A percentile compares a stretch with the other conserved stretches of the same genome.
These are phyloP conservation scores for Cynanchum wilfordii DNA, from an alignment of 257 asterid genomes.

Conservation along the genomic window DNA sequence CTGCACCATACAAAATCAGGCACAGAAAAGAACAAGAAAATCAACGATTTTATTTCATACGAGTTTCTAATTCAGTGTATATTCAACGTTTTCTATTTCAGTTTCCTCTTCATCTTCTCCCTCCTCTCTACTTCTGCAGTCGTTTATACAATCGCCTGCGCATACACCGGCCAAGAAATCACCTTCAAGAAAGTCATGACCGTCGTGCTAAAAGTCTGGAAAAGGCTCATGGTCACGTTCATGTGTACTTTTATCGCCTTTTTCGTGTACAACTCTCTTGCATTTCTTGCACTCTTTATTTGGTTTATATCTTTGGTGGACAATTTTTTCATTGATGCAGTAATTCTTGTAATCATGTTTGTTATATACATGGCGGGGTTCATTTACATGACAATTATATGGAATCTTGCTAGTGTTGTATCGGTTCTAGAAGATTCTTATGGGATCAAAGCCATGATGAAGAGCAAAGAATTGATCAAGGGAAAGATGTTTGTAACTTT, in stretches of 20 bases:
- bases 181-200: constrained; percentile 42
- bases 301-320: constrained; percentile 3
- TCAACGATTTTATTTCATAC: constrained; percentile 30
- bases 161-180: constrained; percentile 39
- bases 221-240: constrained; percentile 49
- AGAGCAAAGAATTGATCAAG: constrained; percentile 43
- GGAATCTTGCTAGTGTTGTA: constrained; percentile 65
- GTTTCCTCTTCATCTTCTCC: constrained; percentile 40
- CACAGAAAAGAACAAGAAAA: constrained; percentile 15
- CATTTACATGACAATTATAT: constrained; percentile 40
- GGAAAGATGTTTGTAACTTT: constrained; percentile 42
- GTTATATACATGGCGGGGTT: constrained; percentile 30
- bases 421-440: constrained; percentile 52
- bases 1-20: constrained; percentile 14
- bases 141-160: constrained; percentile 51
- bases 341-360: constrained; percentile 15
- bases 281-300: constrained; percentile 6
- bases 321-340: not conserved
- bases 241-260: constrained; percentile 32
- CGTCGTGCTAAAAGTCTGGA: constrained; percentile 66
- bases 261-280: constrained; percentile 29
- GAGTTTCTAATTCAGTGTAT: constrained; percentile 29
- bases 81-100: constrained; percentile 34
- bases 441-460: constrained; percentile 52
- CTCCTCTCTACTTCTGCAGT: constrained; percentile 63